phyloP scores from a whole-genome alignment of 2,329 filamentous ascomycete species.

The Pseudogymnoascus sp. region DNA sequence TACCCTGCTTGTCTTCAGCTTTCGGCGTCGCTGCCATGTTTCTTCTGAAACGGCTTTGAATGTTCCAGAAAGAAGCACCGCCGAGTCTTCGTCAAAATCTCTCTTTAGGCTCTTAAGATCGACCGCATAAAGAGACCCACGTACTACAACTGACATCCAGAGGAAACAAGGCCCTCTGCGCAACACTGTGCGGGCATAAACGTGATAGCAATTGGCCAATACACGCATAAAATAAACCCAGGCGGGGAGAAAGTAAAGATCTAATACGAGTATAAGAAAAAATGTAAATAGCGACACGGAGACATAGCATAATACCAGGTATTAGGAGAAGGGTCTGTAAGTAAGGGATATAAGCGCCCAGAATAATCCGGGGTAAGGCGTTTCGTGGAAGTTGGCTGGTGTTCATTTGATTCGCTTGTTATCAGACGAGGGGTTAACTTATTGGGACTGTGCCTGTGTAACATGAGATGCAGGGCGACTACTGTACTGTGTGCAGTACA shows the following conservation, averaged over 20 bases:
- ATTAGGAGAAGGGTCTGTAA: neutral
- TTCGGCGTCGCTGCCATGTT: neutral
- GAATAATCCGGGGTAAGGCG: neutral
- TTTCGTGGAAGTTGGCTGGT: neutral
- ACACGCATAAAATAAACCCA: neutral
- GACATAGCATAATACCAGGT: neutral
- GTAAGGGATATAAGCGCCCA: neutral
- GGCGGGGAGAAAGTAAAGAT: neutral
- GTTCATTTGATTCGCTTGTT: slow-evolving; percentile 6
- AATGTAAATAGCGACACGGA: neutral
- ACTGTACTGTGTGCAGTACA: neutral
- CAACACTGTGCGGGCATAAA: neutral
- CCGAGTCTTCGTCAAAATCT: neutral
- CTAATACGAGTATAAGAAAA: neutral
- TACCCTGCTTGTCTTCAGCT: neutral
- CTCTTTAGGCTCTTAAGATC: neutral
- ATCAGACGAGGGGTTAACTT: slow-evolving; percentile 6
- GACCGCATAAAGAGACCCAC: neutral
- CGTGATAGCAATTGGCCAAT: neutral
- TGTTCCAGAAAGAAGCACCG: neutral
- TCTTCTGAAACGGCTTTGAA: neutral
- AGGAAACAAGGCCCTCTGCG: neutral
- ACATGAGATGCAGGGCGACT: slow-evolving; percentile 1
- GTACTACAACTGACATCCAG: neutral
- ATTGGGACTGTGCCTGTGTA: neutral